These are phyloP conservation scores for Parsonsia alboflavescens DNA, from an alignment of 257 asterid species.

Conservation along the genomic window DNA sequence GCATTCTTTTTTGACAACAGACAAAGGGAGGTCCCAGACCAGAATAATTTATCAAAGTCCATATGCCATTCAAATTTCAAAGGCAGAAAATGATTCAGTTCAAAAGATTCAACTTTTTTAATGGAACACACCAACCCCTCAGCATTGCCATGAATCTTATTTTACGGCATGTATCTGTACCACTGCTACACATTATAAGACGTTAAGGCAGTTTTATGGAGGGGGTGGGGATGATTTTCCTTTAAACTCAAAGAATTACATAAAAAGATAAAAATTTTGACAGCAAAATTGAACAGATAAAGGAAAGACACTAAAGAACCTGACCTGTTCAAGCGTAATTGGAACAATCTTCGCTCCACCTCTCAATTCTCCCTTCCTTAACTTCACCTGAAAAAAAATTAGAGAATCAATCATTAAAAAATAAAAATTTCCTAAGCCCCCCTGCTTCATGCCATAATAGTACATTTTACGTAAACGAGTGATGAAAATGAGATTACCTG, in stretches of 20 bases:
- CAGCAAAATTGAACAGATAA: constrained; percentile 5
- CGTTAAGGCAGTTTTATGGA: no score
- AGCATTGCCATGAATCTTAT: no score
- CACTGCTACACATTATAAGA: neutral
- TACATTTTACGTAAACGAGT: neutral
- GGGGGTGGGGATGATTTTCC: neutral
- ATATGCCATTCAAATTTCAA: neutral
- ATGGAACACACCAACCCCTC: neutral
- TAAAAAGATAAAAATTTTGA: neutral
- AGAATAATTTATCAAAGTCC: neutral
- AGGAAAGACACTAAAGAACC: neutral
- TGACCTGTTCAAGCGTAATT: constrained; percentile 86
- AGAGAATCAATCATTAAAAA: neutral
- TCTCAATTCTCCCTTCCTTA: constrained; percentile 60
- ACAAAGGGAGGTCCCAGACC: neutral
- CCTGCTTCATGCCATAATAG: neutral
- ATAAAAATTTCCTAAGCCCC: no score
- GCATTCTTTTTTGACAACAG: neutral
- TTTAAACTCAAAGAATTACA: neutral
- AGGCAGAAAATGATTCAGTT: neutral
- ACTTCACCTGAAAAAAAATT: constrained; percentile 48
- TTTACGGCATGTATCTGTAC: neutral
- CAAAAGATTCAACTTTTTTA: neutral
- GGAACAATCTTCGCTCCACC: constrained; percentile 95
- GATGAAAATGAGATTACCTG: constrained; percentile 47